Evolutionary conservation across 495 filamentous ascomycete species (phyloP).

Genomic region (Penicillium odoratum): DNA sequence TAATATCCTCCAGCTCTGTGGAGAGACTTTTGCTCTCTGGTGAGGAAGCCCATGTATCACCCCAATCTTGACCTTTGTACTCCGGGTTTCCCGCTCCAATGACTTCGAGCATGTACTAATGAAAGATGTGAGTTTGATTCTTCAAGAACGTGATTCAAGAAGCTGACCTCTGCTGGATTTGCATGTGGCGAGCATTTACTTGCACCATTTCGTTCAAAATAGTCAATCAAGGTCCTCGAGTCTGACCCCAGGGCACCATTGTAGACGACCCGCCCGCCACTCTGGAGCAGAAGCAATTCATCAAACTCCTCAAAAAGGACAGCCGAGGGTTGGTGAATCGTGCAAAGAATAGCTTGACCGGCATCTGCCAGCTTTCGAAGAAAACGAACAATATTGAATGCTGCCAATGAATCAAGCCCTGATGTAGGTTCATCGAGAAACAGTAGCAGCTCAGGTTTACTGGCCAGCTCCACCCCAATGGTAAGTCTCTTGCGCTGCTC

Average conservation of each 20-base stretch:
- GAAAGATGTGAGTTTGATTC: neutral
- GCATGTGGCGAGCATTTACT: constrained; percentile 53
- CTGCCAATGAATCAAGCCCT: constrained; percentile 65
- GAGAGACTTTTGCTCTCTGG: constrained; percentile 42
- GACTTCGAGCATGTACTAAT: constrained; percentile 63
- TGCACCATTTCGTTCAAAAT: constrained; percentile 64
- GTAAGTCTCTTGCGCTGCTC: constrained; percentile 66
- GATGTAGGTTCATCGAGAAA: constrained; percentile 81
- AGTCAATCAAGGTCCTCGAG: constrained; percentile 56
- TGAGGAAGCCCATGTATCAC: constrained; percentile 57
- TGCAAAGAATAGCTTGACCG: constrained; percentile 73
- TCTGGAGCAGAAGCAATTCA: constrained; percentile 65
- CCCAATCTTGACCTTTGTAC: constrained; percentile 63
- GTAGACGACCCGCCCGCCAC: constrained; percentile 70
- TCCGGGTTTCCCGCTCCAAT: constrained; percentile 65
- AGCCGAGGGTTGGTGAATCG: constrained; percentile 79
- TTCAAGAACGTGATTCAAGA: neutral
- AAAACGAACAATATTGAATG: constrained; percentile 66
- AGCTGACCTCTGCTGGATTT: constrained; percentile 61
- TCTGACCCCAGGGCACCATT: constrained; percentile 62
- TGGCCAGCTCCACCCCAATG: constrained; percentile 69
- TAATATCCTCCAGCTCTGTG: constrained; percentile 49
- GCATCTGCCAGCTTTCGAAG: constrained; percentile 64
- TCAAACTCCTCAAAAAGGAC: constrained; percentile 77
- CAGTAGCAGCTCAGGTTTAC: constrained; percentile 64